Evolutionary conservation across 2,329 filamentous ascomycete species (phyloP).

Genomic region (Peltaster fructicola): DNA sequence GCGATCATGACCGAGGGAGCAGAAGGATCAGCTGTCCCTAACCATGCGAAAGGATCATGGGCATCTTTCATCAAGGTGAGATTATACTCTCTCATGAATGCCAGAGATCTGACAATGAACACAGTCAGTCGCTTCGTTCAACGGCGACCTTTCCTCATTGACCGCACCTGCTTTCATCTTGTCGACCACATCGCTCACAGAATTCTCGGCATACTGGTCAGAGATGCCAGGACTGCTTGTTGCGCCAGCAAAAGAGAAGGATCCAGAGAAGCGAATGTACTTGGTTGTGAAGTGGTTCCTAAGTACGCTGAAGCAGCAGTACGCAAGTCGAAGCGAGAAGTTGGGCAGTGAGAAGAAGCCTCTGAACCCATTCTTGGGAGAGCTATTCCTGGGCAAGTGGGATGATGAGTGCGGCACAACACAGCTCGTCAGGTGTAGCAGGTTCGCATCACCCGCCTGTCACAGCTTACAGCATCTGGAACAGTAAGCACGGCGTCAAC

Average conservation of each 20-base stretch:
- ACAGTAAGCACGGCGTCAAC: conserved; percentile 61
- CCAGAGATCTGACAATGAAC: conserved; percentile 2
- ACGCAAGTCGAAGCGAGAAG: conserved; percentile 57
- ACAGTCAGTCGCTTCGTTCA: conserved; percentile 36
- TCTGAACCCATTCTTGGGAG: conserved; percentile 86
- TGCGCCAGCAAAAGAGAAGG: conserved; percentile 61
- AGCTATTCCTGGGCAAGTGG: conserved; percentile 88
- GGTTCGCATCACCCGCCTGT: conserved; percentile 92
- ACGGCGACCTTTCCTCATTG: conserved; percentile 38
- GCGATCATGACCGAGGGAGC: no score
- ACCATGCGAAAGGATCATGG: conserved; percentile 30
- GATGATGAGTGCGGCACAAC: conserved; percentile 66
- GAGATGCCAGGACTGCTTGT: conserved; percentile 49
- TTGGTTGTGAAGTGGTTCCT: conserved; percentile 95
- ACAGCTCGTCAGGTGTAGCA: conserved; percentile 78
- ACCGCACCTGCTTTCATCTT: conserved; percentile 40
- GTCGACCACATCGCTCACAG: conserved; percentile 35
- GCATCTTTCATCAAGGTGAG: conserved; percentile 31
- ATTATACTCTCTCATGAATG: conserved; percentile 1
- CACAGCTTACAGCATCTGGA: conserved; percentile 85
- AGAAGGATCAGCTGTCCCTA: conserved; percentile 30
- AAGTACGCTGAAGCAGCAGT: conserved; percentile 79
- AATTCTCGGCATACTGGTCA: conserved; percentile 41
- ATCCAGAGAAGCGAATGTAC: conserved; percentile 65
- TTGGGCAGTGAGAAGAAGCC: conserved; percentile 93